These are phyloP conservation scores for Aegilops tauschii DNA, from an alignment of 176 grass and related monocot genomes.

Conservation along the genomic window DNA sequence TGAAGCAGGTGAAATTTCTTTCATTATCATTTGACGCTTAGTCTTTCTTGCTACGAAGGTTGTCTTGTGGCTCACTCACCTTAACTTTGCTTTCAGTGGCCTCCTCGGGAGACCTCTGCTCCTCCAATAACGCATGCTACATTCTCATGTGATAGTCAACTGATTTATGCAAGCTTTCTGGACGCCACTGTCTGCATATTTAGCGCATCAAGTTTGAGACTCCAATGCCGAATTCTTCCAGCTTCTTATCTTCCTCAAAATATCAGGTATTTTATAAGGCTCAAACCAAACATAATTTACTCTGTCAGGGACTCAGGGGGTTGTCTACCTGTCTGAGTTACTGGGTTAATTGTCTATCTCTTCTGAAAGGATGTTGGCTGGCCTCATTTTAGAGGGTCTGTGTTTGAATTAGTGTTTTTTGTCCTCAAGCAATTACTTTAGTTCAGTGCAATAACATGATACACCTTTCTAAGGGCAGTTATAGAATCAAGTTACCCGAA, in stretches of 20 bases:
- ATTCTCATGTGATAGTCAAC: slow-evolving; percentile 97
- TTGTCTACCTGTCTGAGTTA: not conserved
- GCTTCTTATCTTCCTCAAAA: slow-evolving; percentile 73
- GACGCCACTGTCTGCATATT: slow-evolving; percentile 93
- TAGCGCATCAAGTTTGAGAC: slow-evolving; percentile 70
- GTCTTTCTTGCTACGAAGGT: not conserved
- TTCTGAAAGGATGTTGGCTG: not conserved
- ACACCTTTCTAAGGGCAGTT: not conserved
- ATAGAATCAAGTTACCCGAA: not conserved
- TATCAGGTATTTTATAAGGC: slow-evolving; percentile 56
- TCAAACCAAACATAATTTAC: not conserved
- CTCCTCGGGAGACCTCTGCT: slow-evolving; percentile 68
- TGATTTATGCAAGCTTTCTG: slow-evolving; percentile 88
- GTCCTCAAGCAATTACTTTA: not conserved
- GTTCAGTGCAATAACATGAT: not conserved
- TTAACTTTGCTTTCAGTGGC: slow-evolving; percentile 61
- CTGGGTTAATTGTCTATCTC: not conserved
- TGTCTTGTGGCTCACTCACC: slow-evolving; percentile 26
- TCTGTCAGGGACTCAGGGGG: not conserved
- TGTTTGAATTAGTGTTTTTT: not conserved
- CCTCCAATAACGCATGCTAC: slow-evolving; percentile 91
- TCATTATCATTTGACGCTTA: not conserved
- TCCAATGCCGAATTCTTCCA: slow-evolving; percentile 89
- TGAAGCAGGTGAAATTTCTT: slow-evolving; percentile 58
- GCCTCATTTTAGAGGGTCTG: not conserved